Conservation (phyloP, 768 basidiomycete genomes). For the Kwoniella sp. region DNA sequence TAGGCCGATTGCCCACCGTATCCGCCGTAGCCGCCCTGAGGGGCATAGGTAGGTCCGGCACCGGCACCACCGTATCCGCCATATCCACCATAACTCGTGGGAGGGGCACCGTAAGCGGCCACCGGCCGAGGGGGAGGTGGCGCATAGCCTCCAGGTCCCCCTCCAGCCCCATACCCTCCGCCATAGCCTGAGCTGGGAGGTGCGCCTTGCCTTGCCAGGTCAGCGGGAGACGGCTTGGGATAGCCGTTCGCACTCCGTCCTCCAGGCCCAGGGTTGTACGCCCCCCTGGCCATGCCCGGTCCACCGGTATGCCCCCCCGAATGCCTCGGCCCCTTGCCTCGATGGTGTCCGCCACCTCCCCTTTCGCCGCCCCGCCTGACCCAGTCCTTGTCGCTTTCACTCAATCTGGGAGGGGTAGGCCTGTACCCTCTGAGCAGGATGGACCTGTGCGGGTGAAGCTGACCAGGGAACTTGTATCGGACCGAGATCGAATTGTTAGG, state of each 20-base stretch:
- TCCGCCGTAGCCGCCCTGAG: constrained; percentile 27
- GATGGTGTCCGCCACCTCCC: constrained; percentile 24
- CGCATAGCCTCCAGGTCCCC: constrained; percentile 52
- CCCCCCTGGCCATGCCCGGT: constrained; percentile 25
- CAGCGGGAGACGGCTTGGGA: constrained; percentile 2
- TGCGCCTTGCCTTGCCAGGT: constrained; percentile 12
- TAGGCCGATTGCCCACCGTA: constrained; percentile 11
- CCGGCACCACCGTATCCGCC: constrained; percentile 7
- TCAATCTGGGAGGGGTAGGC: constrained; percentile 61
- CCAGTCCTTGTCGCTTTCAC: constrained; percentile 65
- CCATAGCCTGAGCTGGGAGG: constrained; percentile 6
- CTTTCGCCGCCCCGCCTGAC: constrained; percentile 55
- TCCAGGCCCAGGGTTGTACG: constrained; percentile 10
- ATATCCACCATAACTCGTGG: constrained; percentile 1
- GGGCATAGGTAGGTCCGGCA: constrained; percentile 2
- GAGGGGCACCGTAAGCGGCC: constrained; percentile 7
- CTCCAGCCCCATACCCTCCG: constrained; percentile 49
- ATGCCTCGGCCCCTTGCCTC: constrained; percentile 27
- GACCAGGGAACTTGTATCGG: constrained; percentile 82
- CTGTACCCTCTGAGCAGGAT: constrained; percentile 70
- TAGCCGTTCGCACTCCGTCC: constrained; percentile 10
- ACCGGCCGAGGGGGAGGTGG: background rate
- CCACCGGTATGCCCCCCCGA: constrained; percentile 21
- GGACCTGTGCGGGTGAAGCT: constrained; percentile 78
- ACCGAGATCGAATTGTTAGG: constrained; percentile 84